phyloP scores from a whole-genome alignment of 176 grass and related monocot species.

The Calamus simplicifolius region DNA sequence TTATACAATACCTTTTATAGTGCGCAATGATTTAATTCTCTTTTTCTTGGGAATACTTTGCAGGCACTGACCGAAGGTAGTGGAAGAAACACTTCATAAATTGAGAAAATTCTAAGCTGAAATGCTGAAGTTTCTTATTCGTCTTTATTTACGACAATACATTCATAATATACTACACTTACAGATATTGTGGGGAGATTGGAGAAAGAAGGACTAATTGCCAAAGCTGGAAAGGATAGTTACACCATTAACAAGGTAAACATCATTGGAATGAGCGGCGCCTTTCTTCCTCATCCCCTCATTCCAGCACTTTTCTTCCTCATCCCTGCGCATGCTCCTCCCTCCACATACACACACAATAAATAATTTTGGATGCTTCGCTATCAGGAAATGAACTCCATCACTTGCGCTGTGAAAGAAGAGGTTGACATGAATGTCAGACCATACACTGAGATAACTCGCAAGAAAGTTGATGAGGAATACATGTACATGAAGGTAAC shows the following conservation, averaged over 20 bases:
- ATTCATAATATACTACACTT: too few relatives aligned
- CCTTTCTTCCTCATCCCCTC: too few relatives aligned
- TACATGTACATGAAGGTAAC: conserved; percentile 91
- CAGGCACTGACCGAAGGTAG: conserved; percentile 91
- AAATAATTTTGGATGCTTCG: neutral
- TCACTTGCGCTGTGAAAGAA: conserved; percentile 38
- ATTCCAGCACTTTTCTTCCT: too few relatives aligned
- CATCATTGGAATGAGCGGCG: too few relatives aligned
- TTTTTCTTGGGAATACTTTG: conserved; percentile 28
- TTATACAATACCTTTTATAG: too few relatives aligned
- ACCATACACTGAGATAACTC: conserved; percentile 28
- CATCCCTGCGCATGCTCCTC: too few relatives aligned
- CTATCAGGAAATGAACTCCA: conserved; percentile 19
- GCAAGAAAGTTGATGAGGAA: conserved; percentile 30
- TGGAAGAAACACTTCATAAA: neutral
- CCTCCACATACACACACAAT: too few relatives aligned
- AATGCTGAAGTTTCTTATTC: too few relatives aligned
- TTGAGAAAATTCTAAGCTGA: too few relatives aligned
- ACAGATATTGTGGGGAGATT: conserved; percentile 82
- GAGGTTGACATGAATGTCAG: conserved; percentile 45
- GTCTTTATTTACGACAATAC: too few relatives aligned
- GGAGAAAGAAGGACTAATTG: conserved; percentile 62
- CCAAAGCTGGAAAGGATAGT: conserved; percentile 58
- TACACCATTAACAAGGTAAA: conserved; percentile 83
- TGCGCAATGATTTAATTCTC: conserved; percentile 10